Percentiles rank a stretch among this genome's conserved stretches.
These are phyloP conservation scores for Blastobotrys terrestris DNA, from an alignment of 805 yeast species.

Conservation along the genomic window DNA sequence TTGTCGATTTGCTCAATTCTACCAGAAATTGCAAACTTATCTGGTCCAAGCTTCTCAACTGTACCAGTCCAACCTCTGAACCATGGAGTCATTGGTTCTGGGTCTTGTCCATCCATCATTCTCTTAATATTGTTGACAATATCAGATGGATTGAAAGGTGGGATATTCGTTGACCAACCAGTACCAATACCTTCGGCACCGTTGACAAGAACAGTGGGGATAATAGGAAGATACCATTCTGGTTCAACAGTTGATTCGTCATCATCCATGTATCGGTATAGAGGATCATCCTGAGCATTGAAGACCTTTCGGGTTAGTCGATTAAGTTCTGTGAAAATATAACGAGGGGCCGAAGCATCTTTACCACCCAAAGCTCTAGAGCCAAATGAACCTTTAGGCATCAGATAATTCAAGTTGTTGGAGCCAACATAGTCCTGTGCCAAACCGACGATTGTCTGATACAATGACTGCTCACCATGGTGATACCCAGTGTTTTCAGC, in stretches of 20 bases:
- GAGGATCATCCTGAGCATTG: conserved; percentile 71
- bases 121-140: conserved; percentile 67
- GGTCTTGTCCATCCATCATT: conserved; percentile 65
- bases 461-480: conserved; percentile 86
- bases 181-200: conserved; percentile 99
- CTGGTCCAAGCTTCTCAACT: conserved; percentile 52
- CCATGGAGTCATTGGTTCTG: conserved; percentile 83
- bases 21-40: conserved; percentile 72
- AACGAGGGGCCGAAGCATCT: conserved; percentile 97
- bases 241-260: conserved; percentile 95
- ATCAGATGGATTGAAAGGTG: conserved; percentile 83
- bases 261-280: conserved; percentile 76
- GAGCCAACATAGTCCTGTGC: conserved; percentile 95
- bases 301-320: conserved; percentile 72
- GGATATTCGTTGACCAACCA: conserved; percentile 95
- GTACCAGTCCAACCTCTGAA: conserved; percentile 91
- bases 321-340: conserved; percentile 80
- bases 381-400: conserved; percentile 95
- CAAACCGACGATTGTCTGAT: conserved; percentile 84
- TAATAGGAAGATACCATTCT: conserved; percentile 87
- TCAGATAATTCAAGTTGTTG: conserved; percentile 74
- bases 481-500: conserved; percentile 88
- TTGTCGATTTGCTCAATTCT: conserved; percentile 74
- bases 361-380: conserved; percentile 96
- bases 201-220: conserved; percentile 91